Percentiles rank a stretch among this genome's conserved stretches.
phyloP scores from a whole-genome alignment of 2,329 filamentous ascomycete species.

The Aspergillus phoenicis region DNA sequence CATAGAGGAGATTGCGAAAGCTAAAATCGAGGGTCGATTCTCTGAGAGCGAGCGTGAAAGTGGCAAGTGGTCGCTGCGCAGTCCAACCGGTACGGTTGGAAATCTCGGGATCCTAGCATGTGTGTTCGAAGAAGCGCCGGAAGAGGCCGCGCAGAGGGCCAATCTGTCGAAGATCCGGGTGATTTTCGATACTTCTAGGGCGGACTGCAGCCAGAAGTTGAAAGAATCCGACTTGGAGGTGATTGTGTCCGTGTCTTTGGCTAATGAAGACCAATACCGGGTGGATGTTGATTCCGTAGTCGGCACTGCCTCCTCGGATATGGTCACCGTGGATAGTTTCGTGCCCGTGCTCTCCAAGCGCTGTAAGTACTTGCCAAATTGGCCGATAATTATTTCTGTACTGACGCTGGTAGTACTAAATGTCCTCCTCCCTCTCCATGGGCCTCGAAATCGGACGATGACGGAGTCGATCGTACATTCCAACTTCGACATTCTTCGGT shows the following conservation, averaged over 20 bases:
- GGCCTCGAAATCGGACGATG: constrained; percentile 52
- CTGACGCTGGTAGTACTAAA: constrained; percentile 62
- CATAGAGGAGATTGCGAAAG: constrained; percentile 83
- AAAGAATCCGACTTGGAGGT: constrained; percentile 43
- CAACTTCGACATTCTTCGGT: constrained; percentile 75
- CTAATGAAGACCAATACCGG: constrained; percentile 61
- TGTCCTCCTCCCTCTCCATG: constrained; percentile 70
- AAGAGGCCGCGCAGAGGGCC: constrained; percentile 54
- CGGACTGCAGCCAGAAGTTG: constrained; percentile 33
- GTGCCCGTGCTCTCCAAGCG: constrained; percentile 73
- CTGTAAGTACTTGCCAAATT: constrained; percentile 54
- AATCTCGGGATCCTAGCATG: constrained; percentile 57
- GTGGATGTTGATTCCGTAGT: constrained; percentile 66
- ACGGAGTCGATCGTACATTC: constrained; percentile 71
- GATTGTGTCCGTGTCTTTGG: constrained; percentile 70
- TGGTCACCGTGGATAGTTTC: constrained; percentile 72
- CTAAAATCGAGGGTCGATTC: constrained; percentile 82
- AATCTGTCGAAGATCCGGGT: constrained; percentile 38
- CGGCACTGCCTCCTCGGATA: constrained; percentile 72
- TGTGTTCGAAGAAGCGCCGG: constrained; percentile 48
- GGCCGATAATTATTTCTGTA: constrained; percentile 1
- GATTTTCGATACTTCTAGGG: constrained; percentile 40
- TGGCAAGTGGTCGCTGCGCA: constrained; percentile 77
- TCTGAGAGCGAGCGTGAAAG: constrained; percentile 80
- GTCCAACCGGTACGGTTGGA: constrained; percentile 61